Evolutionary conservation across 768 basidiomycete genomes (phyloP).

Genomic region (Xerocomus spinulosus): DNA sequence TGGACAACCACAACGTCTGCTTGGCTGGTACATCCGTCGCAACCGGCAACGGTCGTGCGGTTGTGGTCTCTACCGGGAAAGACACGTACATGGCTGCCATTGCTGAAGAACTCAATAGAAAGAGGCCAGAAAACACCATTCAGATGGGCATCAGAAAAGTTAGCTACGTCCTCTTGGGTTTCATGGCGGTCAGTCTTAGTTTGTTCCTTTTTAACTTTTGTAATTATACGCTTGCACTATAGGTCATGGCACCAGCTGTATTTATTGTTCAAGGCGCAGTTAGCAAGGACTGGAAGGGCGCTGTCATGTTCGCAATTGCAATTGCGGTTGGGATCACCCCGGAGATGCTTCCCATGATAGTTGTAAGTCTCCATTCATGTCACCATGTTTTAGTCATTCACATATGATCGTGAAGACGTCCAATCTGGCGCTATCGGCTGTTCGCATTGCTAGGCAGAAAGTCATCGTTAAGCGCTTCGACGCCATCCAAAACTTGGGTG

Average conservation of each 20-base stretch:
- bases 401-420: conserved; percentile 46
- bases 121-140: conserved; percentile 31
- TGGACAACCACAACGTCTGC: conserved; percentile 32
- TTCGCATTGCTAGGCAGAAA: conserved; percentile 51
- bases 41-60: conserved; percentile 29
- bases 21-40: conserved; percentile 34
- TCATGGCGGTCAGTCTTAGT: conserved; percentile 24
- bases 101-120: conserved; percentile 30
- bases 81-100: conserved; percentile 35
- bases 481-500: conserved; percentile 58
- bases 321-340: conserved; percentile 31
- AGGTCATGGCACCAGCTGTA: conserved; percentile 30
- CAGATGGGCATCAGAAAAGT: conserved; percentile 33
- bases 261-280: conserved; percentile 30
- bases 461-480: conserved; percentile 62
- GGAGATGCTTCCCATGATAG: conserved; percentile 33
- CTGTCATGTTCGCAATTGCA: conserved; percentile 31
- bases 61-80: conserved; percentile 31
- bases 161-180: conserved; percentile 29
- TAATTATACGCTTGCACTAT: not conserved
- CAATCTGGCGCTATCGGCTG: conserved; percentile 55
- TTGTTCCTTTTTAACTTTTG: not conserved
- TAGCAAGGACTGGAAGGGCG: conserved; percentile 30
- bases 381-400: not conserved
- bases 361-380: conserved; percentile 15